phyloP scores from a whole-genome alignment of 257 asterid species.

The Paulownia fortunei region DNA sequence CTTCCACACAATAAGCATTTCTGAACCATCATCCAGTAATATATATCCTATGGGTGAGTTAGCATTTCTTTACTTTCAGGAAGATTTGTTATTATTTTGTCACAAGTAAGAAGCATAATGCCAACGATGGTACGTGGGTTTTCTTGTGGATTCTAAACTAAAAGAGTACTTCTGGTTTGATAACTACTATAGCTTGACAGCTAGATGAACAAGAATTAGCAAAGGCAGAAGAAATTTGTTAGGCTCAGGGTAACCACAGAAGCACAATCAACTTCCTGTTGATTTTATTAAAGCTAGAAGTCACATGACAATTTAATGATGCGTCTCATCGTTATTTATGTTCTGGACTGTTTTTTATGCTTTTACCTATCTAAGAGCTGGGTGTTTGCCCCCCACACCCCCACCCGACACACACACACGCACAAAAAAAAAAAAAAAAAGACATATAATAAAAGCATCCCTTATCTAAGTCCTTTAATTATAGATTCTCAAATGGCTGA shows the following conservation, averaged over 20 bases:
- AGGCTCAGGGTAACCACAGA: neutral
- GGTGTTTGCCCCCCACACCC: neutral
- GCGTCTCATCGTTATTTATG: neutral
- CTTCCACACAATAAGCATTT: neutral
- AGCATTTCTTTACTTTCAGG: neutral
- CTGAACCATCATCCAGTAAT: neutral
- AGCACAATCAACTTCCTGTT: constrained; percentile 3
- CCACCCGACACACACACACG: no score
- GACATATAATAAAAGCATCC: neutral
- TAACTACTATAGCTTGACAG: neutral
- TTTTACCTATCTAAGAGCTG: neutral
- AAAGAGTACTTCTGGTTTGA: neutral
- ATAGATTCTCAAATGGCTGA: neutral
- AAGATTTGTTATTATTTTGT: neutral
- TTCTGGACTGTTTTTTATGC: neutral
- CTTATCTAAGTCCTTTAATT: neutral
- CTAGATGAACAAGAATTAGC: neutral
- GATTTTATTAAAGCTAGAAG: neutral
- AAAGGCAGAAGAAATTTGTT: neutral
- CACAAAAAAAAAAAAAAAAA: neutral
- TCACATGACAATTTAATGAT: neutral
- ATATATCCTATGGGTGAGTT: neutral
- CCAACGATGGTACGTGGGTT: neutral
- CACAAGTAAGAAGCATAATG: neutral
- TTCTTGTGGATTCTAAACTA: neutral